Evolutionary conservation across 176 grass and related monocot species (phyloP), one percentile per base, ranked within the genome.

Genomic region (Chrysopogon serrulatus): DNA sequence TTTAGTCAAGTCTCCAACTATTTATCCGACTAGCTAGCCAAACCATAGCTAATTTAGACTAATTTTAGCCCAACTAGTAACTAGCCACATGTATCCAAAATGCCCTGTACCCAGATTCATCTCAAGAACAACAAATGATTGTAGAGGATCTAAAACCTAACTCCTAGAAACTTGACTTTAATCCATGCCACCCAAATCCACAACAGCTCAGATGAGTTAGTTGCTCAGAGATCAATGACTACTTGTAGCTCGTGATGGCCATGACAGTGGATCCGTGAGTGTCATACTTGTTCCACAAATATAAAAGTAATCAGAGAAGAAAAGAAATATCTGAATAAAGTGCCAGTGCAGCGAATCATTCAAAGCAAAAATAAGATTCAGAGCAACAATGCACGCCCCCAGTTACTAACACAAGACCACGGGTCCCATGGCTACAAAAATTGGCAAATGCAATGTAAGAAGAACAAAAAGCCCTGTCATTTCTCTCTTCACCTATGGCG

Each of bases 401-500:
- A 17, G 26, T n/a, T 47, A 62, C 62, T 27, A 73, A 53, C 45
- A 81, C 33, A 41, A 84, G 26, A 77, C 19, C 28, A 69, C 5
- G 1, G 33, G 47, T 53, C n/a, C 43, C 76, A 76, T 45, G 33
- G 63, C 43, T 53, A 35, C 14, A 43, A 89, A 81, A 77, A 35
- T 31, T 71, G 42, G 53, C 54, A 53, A 64, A 73, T 14, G 40
- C 42, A 69, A 31, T 4, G 17, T 3, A 60, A 26, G 9, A n/a
- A n/a, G n/a, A 71, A 44, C 24, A 17, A 19, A 41, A 43, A 65
- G 42, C 10, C 34, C 23, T 65, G 42, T 16, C 53, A 64, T 62
- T 39, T 57, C 30, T 30, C 41, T 42, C 45, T 81, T 68, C 65
- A 90, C 82, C 88, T 83, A 34, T 83, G 69, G 57, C 79, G 82